These are phyloP conservation scores for Phialocephala subalpina DNA, from an alignment of 2,329 filamentous ascomycete species.

Conservation along the genomic window DNA sequence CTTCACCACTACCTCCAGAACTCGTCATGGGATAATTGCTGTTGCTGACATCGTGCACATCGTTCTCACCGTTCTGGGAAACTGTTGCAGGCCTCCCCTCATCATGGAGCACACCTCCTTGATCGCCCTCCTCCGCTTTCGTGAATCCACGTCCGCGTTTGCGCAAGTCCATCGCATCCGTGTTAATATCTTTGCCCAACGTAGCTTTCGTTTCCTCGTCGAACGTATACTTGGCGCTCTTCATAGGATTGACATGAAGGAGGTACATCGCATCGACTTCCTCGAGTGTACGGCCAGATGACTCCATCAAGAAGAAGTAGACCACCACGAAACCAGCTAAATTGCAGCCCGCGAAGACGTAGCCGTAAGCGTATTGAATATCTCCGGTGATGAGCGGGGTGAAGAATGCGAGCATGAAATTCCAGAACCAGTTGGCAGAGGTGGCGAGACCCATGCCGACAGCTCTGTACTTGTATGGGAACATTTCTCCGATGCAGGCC, in stretches of 20 bases:
- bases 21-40: too few relatives aligned
- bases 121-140: conserved; percentile 24
- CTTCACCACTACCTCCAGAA: too few relatives aligned
- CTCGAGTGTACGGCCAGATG: conserved; percentile 46
- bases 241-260: conserved; percentile 47
- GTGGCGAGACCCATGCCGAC: conserved; percentile 68
- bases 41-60: too few relatives aligned
- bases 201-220: conserved; percentile 26
- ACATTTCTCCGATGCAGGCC: conserved; percentile 73
- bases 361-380: conserved; percentile 74
- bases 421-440: conserved; percentile 73
- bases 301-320: conserved; percentile 81
- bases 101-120: conserved; percentile 21
- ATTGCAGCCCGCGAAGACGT: conserved; percentile 79
- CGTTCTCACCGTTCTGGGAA: too few relatives aligned
- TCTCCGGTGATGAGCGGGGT: conserved; percentile 78
- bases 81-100: conserved; percentile 21
- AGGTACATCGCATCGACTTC: conserved; percentile 40
- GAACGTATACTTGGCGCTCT: conserved; percentile 27
- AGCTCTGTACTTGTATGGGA: conserved; percentile 68
- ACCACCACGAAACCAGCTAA: conserved; percentile 69
- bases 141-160: conserved; percentile 27
- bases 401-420: conserved; percentile 79
- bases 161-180: conserved; percentile 34
- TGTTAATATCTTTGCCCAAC: conserved; percentile 23